A percentile compares a stretch with the other conserved stretches of the same genome.
These are phyloP conservation scores for Stentor roeselii DNA, from an alignment of 73 alveolate species.

Conservation along the genomic window DNA sequence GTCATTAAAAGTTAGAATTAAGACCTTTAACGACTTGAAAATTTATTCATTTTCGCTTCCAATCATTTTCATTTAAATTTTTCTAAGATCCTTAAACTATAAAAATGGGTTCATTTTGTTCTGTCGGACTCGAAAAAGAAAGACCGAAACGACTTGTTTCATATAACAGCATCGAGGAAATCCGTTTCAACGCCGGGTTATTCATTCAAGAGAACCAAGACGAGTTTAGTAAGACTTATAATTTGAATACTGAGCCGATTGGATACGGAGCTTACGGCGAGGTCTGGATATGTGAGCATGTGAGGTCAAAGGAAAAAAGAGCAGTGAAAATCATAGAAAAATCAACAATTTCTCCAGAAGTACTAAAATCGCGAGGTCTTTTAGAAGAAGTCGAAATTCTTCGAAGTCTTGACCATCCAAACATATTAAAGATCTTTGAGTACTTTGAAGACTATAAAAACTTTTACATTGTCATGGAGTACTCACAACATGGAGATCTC, in stretches of 20 bases:
- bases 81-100: neutral
- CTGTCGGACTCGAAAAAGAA: neutral
- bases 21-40: too few species aligned
- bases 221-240: neutral
- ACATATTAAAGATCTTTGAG: constrained; percentile 39
- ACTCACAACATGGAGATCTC: constrained; percentile 28
- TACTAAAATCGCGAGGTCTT: too few species aligned
- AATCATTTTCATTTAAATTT: too few species aligned
- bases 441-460: constrained; percentile 30
- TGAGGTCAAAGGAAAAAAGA: neutral
- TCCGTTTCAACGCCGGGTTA: neutral
- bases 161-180: neutral
- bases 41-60: too few species aligned
- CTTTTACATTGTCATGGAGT: constrained; percentile 40
- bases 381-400: neutral
- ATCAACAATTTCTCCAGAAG: neutral
- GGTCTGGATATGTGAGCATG: neutral
- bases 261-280: neutral
- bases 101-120: neutral
- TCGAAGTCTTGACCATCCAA: constrained; percentile 31
- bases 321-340: neutral
- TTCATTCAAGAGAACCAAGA: neutral
- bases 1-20: too few species aligned
- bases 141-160: neutral
- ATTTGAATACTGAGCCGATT: neutral